These are phyloP conservation scores for Trypanosoma boissoni DNA, from an alignment of 208 protist genomes.

Conservation along the genomic window DNA sequence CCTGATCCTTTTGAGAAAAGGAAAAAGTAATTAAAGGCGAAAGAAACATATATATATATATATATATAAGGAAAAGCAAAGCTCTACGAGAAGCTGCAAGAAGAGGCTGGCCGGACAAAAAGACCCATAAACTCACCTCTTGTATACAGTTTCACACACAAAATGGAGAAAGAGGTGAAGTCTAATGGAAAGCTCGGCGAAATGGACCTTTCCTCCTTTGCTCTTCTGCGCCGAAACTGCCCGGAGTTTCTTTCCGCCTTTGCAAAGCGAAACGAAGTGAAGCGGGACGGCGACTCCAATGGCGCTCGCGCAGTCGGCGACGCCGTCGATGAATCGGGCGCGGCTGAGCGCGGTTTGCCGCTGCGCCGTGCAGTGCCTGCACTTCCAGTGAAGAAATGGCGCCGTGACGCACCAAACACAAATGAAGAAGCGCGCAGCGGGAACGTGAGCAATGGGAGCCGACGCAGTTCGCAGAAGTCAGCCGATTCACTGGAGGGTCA, in stretches of 20 bases:
- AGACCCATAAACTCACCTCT: background rate
- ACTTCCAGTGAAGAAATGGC: constrained; percentile 8
- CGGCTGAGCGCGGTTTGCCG: background rate
- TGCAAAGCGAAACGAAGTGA: background rate
- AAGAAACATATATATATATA: too few relatives aligned
- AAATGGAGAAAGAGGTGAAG: background rate
- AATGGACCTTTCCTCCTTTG: background rate
- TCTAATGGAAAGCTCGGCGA: background rate
- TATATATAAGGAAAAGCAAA: too few relatives aligned
- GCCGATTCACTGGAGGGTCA: background rate
- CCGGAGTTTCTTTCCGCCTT: constrained; percentile 10
- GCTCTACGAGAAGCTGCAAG: too few relatives aligned
- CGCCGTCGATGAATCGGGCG: background rate
- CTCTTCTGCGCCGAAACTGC: background rate
- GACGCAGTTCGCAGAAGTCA: background rate
- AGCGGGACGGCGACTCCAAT: background rate
- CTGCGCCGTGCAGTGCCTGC: background rate
- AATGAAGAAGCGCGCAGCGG: constrained; percentile 4
- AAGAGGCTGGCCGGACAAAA: too few relatives aligned
- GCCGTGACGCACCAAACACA: constrained; percentile 11
- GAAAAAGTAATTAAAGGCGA: too few relatives aligned
- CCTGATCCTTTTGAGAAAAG: too few relatives aligned
- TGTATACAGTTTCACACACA: background rate
- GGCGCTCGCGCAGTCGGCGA: background rate
- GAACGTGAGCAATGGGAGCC: background rate